Conservation (phyloP, 192 early-diverging fungal species). For the Coemansia sp. region DNA sequence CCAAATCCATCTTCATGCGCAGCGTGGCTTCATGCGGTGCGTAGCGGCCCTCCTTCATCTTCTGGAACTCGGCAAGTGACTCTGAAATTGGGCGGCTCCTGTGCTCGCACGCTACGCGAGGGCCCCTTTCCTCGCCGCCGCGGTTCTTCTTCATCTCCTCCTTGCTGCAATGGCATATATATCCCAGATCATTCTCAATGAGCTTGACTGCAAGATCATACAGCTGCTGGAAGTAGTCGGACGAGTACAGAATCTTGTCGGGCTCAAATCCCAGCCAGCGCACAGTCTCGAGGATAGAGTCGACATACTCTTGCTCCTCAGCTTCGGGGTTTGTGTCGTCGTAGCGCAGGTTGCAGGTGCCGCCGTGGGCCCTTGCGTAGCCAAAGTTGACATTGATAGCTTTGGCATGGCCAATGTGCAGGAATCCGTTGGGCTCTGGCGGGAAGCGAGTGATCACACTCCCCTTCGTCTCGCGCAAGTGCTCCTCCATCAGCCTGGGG, state of each 20-base stretch:
- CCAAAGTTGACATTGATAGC: slow-evolving; percentile 99
- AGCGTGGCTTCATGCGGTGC: slow-evolving; percentile 85
- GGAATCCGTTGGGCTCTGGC: slow-evolving; percentile 98
- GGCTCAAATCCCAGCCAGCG: slow-evolving; percentile 97
- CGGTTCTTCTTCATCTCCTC: slow-evolving; percentile 90
- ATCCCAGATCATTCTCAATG: slow-evolving; percentile 86
- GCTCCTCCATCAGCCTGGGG: slow-evolving; percentile 82
- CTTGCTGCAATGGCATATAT: slow-evolving; percentile 93
- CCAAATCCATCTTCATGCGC: slow-evolving; percentile 99
- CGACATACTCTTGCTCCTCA: slow-evolving; percentile 95
- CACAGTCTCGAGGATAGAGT: slow-evolving; percentile 89
- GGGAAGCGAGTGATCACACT: slow-evolving; percentile 97
- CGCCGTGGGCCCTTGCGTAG: slow-evolving; percentile 86
- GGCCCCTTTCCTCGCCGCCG: slow-evolving; percentile 86
- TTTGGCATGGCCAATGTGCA: slow-evolving; percentile 99
- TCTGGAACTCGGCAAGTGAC: slow-evolving; percentile 88
- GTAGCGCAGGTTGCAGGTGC: slow-evolving; percentile 88
- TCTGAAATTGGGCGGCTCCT: slow-evolving; percentile 90
- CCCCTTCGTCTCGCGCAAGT: slow-evolving; percentile 86
- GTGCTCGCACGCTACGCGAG: slow-evolving; percentile 85
- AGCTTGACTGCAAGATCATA: slow-evolving; percentile 94
- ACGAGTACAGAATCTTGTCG: slow-evolving; percentile 90
- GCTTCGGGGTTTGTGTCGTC: slow-evolving; percentile 90
- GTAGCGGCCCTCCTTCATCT: slow-evolving; percentile 99
- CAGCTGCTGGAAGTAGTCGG: slow-evolving; percentile 95